Evolutionary conservation across 148 eudicot genomes (phyloP), one percentile per base, ranked within the genome.

Genomic region (Mesembryanthemum crystallinum): DNA sequence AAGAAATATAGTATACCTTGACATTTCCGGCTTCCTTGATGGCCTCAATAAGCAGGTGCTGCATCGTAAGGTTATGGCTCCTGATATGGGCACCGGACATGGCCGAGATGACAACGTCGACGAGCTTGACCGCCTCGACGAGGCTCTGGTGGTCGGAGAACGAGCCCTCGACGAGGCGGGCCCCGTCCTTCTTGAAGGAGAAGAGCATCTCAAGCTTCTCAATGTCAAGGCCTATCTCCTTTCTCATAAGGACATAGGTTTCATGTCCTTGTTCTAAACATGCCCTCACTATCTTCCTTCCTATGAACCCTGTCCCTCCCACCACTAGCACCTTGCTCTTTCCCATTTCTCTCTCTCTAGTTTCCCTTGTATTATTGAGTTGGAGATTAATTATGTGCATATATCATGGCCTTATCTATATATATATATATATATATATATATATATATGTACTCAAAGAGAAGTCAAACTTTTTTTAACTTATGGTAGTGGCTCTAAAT

Each of bases 1-100:
- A n/a, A n/a, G n/a, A n/a, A n/a, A n/a, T n/a, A n/a, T n/a, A n/a
- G 7, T 18, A 43, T 80, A 89, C 98, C 96, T 93, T 91, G 45
- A 93, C 75, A 68, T 88, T 93, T 67, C 96, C 96, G n/a, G 98
- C 98, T 76, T 90, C 89, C 79, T 88, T 91, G 58, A 93, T 91
- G 52, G 98, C 98, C 24, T 91, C 90, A 69, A 93, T 88, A 30
- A 93, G 91, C 77, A 91, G 83, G 68, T 91, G 94, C 83, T 93
- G 94, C 81, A 83, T 1, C 81, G 86, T 43, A n/a, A 93, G 66
- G 51, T 82, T 84, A 66, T 93, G 98, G 62, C 86, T 89, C 74
- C 93, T 77, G 45, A 85, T 85, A 64, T 88, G 91, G 1, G 83
- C 90, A 14, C 96, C 96, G 0, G 96, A 88, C 87, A 89, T 89